Evolutionary conservation across 805 yeast species (phyloP).

Genomic region (Ogataea kodamae): DNA sequence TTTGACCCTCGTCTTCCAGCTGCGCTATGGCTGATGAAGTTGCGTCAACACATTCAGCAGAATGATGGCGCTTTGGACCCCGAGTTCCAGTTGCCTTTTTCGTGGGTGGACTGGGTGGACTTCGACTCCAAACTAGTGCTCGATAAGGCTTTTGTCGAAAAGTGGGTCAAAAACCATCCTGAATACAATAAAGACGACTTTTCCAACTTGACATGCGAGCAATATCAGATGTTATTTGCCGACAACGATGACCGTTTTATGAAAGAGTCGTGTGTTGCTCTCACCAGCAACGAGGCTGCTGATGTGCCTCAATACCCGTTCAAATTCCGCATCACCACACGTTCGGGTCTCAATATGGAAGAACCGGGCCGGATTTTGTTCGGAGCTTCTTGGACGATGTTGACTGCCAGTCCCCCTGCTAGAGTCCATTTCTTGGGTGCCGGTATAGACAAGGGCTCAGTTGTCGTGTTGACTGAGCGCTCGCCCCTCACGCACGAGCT

Average conservation of each 20-base stretch:
- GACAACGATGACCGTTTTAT: constrained; percentile 10
- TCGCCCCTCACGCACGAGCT: constrained; percentile 11
- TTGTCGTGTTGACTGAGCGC: constrained; percentile 26
- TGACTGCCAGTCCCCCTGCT: constrained; percentile 29
- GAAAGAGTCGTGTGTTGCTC: constrained; percentile 11
- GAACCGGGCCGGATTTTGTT: constrained; percentile 25
- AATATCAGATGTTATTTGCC: constrained; percentile 15
- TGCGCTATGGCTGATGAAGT: constrained; percentile 25
- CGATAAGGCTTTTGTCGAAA: constrained; percentile 6
- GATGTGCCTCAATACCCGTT: constrained; percentile 15
- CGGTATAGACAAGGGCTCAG: constrained; percentile 21
- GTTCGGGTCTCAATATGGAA: constrained; percentile 17
- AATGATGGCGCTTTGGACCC: constrained; percentile 23
- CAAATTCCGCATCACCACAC: constrained; percentile 20
- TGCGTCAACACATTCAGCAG: constrained; percentile 17
- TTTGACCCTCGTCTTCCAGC: constrained; percentile 35
- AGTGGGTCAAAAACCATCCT: constrained; percentile 10
- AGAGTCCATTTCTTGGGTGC: constrained; percentile 33
- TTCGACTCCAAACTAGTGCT: constrained; percentile 20
- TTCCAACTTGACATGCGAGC: constrained; percentile 17
- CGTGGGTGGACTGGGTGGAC: constrained; percentile 34
- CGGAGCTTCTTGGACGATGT: constrained; percentile 33
- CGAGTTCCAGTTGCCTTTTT: constrained; percentile 29
- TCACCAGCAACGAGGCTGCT: constrained; percentile 11
- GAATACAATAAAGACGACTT: constrained; percentile 8